Evolutionary conservation across 352 stramenopile species (phyloP).

Genomic region (Globisporangium sylvaticum): DNA sequence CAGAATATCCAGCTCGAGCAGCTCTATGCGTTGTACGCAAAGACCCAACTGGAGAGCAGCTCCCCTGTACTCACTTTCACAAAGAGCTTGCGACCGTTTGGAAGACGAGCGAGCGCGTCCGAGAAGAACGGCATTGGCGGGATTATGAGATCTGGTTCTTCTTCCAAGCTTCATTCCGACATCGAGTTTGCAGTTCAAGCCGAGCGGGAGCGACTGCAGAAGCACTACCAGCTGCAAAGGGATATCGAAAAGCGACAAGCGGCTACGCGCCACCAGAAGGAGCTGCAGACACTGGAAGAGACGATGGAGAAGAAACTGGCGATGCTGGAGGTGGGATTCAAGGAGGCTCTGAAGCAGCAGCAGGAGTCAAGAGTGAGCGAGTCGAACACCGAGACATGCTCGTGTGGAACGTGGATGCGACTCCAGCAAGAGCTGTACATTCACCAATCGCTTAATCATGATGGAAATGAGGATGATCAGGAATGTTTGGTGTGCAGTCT

Average conservation of each 20-base stretch:
- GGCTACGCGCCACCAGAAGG: slow-evolving; percentile 20
- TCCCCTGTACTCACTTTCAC: slow-evolving; percentile 32
- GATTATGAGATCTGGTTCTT: neutral
- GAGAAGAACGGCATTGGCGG: neutral
- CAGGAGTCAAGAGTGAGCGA: neutral
- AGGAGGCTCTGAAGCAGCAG: slow-evolving; percentile 14
- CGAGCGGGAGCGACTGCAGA: slow-evolving; percentile 37
- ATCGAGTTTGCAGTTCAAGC: slow-evolving; percentile 45
- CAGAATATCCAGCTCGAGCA: slow-evolving; percentile 64
- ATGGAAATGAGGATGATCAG: neutral
- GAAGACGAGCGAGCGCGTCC: slow-evolving; percentile 7
- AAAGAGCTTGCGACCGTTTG: slow-evolving; percentile 36
- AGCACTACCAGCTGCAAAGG: slow-evolving; percentile 37
- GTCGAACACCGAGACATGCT: slow-evolving; percentile 10
- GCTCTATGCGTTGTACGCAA: slow-evolving; percentile 52
- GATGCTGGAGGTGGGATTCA: slow-evolving; percentile 48
- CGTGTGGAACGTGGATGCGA: slow-evolving; percentile 14
- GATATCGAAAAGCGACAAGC: slow-evolving; percentile 25
- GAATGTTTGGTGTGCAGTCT: slow-evolving; percentile 13
- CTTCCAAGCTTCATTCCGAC: slow-evolving; percentile 33
- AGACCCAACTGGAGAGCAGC: slow-evolving; percentile 27
- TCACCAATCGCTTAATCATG: slow-evolving; percentile 13
- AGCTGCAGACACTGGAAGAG: slow-evolving; percentile 21
- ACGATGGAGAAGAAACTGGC: slow-evolving; percentile 40
- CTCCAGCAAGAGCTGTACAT: slow-evolving; percentile 18